Evolutionary conservation across 23 red algal genomes (phyloP).

Genomic region (Agarophyton chilense): DNA sequence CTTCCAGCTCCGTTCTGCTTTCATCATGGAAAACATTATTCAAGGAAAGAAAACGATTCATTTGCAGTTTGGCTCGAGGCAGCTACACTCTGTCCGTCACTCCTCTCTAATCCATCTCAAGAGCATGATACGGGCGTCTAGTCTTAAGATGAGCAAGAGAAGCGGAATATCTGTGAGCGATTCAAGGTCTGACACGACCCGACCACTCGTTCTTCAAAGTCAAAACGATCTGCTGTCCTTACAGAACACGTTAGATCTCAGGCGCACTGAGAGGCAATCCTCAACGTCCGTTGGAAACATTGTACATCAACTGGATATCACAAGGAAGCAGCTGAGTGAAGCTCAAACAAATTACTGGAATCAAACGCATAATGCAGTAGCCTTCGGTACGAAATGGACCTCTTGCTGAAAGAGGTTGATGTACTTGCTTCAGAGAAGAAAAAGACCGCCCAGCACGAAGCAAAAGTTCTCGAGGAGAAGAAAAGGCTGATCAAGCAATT

Average conservation of each 20-base stretch:
- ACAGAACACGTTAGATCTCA: slow-evolving; percentile 25
- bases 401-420: too few relatives aligned
- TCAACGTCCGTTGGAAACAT: too few relatives aligned
- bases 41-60: not conserved
- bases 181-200: slow-evolving; percentile 39
- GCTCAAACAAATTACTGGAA: not conserved
- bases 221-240: slow-evolving; percentile 12
- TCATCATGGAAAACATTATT: slow-evolving; percentile 2
- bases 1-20: not conserved
- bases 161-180: slow-evolving; percentile 16
- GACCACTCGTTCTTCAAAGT: slow-evolving; percentile 28
- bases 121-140: too few relatives aligned
- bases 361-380: slow-evolving; percentile 13
- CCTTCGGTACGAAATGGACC: too few relatives aligned
- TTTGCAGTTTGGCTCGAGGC: not conserved
- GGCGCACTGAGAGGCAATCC: too few relatives aligned
- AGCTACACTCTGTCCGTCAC: not conserved
- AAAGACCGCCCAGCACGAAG: slow-evolving; percentile 18
- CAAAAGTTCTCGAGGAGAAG: slow-evolving; percentile 17
- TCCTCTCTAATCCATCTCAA: slow-evolving; percentile 1
- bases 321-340: slow-evolving; percentile 11
- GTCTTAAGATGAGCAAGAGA: too few relatives aligned
- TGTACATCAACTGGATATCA: slow-evolving; percentile 20
- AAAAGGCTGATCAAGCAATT: slow-evolving; percentile 14
- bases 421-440: too few relatives aligned